phyloP scores from a whole-genome alignment of 352 stramenopile genomes.

The Pythium insidiosum region DNA sequence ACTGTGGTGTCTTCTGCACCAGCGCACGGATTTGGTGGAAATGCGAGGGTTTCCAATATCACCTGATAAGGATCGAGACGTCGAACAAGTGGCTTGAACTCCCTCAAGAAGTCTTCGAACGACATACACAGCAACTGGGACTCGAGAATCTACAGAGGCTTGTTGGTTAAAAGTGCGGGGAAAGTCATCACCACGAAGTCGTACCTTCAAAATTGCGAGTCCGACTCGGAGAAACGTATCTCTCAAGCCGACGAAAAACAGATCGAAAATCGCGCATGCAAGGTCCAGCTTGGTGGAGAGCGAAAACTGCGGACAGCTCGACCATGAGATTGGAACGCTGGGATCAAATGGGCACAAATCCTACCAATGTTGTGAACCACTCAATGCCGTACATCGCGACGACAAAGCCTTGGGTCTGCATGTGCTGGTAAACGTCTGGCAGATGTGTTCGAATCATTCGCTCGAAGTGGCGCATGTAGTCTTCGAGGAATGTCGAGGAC shows the following conservation, averaged over 20 bases:
- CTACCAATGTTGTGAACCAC: constrained; percentile 81
- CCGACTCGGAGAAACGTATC: constrained; percentile 79
- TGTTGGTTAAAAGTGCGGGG: too few species aligned
- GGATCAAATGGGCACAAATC: neutral
- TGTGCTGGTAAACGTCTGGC: constrained; percentile 52
- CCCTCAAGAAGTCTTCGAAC: too few species aligned
- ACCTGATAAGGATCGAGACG: constrained; percentile 76
- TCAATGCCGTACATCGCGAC: constrained; percentile 84
- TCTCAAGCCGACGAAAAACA: constrained; percentile 74
- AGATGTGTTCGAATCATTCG: constrained; percentile 59
- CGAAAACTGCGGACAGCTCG: constrained; percentile 37
- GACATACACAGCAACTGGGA: too few species aligned
- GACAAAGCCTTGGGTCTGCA: constrained; percentile 57
- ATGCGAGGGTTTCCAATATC: constrained; percentile 46
- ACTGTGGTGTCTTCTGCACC: constrained; percentile 42
- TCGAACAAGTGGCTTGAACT: constrained; percentile 73
- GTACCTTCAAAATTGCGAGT: constrained; percentile 74
- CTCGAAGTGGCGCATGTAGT: constrained; percentile 80
- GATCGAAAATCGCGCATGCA: constrained; percentile 73
- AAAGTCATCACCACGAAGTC: constrained; percentile 81
- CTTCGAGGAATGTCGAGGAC: constrained; percentile 77
- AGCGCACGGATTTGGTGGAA: constrained; percentile 38
- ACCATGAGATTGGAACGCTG: neutral
- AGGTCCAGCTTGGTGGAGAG: constrained; percentile 77
- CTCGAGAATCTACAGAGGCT: too few species aligned